Evolutionary conservation across 805 yeast genomes (phyloP).

Genomic region (Candida germanica): DNA sequence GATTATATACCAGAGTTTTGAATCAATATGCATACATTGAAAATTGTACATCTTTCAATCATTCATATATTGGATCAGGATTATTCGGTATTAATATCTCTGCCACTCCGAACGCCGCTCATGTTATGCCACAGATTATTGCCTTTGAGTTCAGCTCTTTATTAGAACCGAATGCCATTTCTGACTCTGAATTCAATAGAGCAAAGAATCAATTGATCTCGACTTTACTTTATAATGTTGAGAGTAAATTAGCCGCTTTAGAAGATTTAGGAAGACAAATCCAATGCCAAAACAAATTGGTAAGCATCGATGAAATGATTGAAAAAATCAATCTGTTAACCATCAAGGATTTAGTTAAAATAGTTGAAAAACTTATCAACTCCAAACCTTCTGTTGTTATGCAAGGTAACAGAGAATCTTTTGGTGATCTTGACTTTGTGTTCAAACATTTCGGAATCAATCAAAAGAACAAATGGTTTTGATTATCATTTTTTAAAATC

Average conservation of each 20-base stretch:
- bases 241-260: conserved; percentile 86
- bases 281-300: conserved; percentile 73
- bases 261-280: conserved; percentile 96
- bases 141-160: conserved; percentile 42
- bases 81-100: conserved; percentile 85
- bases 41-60: conserved; percentile 83
- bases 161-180: conserved; percentile 45
- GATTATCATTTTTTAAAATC: not conserved
- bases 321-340: conserved; percentile 66
- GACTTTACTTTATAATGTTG: conserved; percentile 87
- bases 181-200: conserved; percentile 71
- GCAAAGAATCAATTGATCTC: conserved; percentile 92
- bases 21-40: conserved; percentile 91
- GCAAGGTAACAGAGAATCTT: conserved; percentile 81
- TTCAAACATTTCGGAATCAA: conserved; percentile 76
- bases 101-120: conserved; percentile 83
- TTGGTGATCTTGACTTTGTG: conserved; percentile 77
- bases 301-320: conserved; percentile 80
- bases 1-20: conserved; percentile 86
- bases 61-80: conserved; percentile 87
- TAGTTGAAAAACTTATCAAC: conserved; percentile 72
- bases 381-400: conserved; percentile 83
- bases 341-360: conserved; percentile 62
- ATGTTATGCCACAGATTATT: conserved; percentile 75
- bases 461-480: conserved; percentile 12